Conservation (phyloP, 495 filamentous ascomycete species). For the Xylaria grammica region DNA sequence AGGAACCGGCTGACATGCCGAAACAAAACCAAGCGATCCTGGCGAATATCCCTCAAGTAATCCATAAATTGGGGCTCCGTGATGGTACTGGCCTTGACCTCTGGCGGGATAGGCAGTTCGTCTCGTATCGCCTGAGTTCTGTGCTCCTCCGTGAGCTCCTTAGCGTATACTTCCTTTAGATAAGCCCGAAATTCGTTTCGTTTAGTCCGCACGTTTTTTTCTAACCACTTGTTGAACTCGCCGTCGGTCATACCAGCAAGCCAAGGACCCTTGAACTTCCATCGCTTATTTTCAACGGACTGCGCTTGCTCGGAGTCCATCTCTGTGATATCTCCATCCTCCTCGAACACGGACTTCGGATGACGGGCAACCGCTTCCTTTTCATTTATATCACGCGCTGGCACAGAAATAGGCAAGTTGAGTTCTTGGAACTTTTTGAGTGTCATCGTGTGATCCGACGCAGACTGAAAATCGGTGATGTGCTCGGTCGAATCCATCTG, state of each 20-base stretch:
- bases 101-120: slow-evolving; percentile 24
- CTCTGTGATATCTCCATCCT: slow-evolving; percentile 55
- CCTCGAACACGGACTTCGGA: slow-evolving; percentile 63
- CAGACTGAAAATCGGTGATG: slow-evolving; percentile 87
- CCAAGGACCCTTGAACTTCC: slow-evolving; percentile 84
- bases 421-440: slow-evolving; percentile 86
- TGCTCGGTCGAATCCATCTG: slow-evolving; percentile 87
- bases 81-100: slow-evolving; percentile 46
- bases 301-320: slow-evolving; percentile 34
- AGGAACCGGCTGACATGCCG: slow-evolving; percentile 59
- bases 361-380: slow-evolving; percentile 8
- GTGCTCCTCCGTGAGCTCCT: slow-evolving; percentile 56
- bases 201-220: slow-evolving; percentile 62
- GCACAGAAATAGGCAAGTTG: slow-evolving; percentile 57
- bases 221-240: slow-evolving; percentile 70
- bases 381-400: slow-evolving; percentile 35
- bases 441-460: slow-evolving; percentile 80
- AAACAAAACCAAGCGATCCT: slow-evolving; percentile 52
- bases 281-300: slow-evolving; percentile 53
- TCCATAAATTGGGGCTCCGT: slow-evolving; percentile 64
- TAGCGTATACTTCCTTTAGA: slow-evolving; percentile 54
- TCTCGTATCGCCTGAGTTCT: slow-evolving; percentile 38
- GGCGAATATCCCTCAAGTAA: slow-evolving; percentile 65
- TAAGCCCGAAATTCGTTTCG: slow-evolving; percentile 67
- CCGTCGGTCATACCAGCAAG: slow-evolving; percentile 74